Evolutionary conservation across 805 yeast species (phyloP), one percentile per base, ranked within the genome.

Genomic region (Debaryomyces castellii): DNA sequence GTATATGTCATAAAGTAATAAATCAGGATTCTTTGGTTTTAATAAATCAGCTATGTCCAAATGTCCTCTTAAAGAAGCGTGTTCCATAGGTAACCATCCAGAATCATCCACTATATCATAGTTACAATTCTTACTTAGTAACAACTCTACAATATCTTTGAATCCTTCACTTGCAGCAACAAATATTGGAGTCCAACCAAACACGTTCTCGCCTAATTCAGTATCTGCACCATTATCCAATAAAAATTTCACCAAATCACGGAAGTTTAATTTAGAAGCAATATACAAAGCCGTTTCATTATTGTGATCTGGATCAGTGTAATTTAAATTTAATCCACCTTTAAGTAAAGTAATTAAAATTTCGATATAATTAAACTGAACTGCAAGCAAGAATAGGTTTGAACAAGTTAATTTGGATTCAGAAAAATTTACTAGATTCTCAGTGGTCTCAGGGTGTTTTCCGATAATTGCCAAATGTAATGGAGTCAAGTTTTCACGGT

Each of bases 21-120:
- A 54, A 47, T 48, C 60, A 12, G 51, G 59, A 51, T 77, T 68
- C 3, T 54, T 46, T 1, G 87, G 87, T 24, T 74, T 74, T 45
- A 92, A 68, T 57, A 80, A 54, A 43, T 80, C 80, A 1, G 94
- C 84, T 30, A 89, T 78, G 2, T 71, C 75, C 47, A 91, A 67
- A 62, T 90, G 96, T 4, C 98, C 98, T 55, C 97, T 77, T 39
- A 92, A 71, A 40, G 89, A 84, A 0, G 97, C 97, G 64, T 92
- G 98, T 58, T 92, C 98, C 83, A 89, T 83, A n/a, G 98, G 96
- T 16, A 89, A 81, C 98, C 98, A 92, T 0, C 97, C 97, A 43
- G 94, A 85, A 39, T 81, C 85, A 67, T 92, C 98, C 14, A 78
- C 74, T 22, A 72, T 65, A 37, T 78, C 76, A 47, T 69, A 78